Conservation (phyloP, 306 rosid genomes). For the Lagenaria siceraria region DNA sequence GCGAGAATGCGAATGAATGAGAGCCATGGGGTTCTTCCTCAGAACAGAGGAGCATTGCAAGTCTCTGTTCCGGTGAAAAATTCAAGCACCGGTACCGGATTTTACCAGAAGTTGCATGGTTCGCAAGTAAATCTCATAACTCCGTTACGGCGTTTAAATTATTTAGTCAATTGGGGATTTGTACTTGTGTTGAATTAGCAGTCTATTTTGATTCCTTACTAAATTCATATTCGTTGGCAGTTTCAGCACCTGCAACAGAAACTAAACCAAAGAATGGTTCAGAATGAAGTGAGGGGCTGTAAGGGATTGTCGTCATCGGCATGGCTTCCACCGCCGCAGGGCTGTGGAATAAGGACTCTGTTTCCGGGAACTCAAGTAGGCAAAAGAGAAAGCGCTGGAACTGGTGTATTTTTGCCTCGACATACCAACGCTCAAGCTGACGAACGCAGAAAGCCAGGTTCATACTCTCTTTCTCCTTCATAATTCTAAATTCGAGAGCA, state of each 20-base stretch:
- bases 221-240: conserved; percentile 5
- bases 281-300: conserved; percentile 18
- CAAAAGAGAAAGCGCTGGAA: conserved; percentile 43
- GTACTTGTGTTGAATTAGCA: not conserved
- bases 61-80: conserved; percentile 9
- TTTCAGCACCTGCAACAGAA: conserved; percentile 37
- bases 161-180: not conserved
- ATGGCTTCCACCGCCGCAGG: conserved; percentile 44
- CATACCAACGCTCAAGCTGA: conserved; percentile 15
- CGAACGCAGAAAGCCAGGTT: conserved; percentile 32
- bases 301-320: conserved; percentile 35
- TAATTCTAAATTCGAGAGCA: not conserved
- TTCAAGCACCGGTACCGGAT: conserved; percentile 15
- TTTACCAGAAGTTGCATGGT: conserved; percentile 25
- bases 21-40: conserved; percentile 3
- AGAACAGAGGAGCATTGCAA: conserved; percentile 21
- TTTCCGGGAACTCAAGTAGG: conserved; percentile 19
- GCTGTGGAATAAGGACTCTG: conserved; percentile 36
- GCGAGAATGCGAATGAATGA: conserved; percentile 42
- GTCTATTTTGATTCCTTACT: not conserved
- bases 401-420: conserved; percentile 84
- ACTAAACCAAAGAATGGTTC: conserved; percentile 19
- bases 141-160: not conserved
- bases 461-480: no score
- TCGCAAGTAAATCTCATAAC: conserved; percentile 24